Conservation (phyloP, 2,329 filamentous ascomycete species). For the Fusarium palustre region DNA sequence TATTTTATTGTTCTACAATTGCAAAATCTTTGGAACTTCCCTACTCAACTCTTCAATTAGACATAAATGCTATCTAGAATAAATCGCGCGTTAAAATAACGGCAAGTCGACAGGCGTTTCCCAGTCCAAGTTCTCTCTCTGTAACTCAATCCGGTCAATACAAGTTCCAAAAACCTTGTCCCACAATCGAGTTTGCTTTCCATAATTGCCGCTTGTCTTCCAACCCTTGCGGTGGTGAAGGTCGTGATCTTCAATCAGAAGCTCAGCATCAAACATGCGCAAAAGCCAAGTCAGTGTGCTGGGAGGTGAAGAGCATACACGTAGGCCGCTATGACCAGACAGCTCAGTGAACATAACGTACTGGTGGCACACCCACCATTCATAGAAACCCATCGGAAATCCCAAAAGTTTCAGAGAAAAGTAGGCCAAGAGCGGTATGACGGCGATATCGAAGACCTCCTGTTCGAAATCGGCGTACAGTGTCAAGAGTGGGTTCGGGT, state of each 20-base stretch:
- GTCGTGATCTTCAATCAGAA: neutral
- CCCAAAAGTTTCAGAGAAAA: neutral
- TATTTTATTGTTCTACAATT: neutral
- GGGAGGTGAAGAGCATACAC: neutral
- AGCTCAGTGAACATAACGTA: neutral
- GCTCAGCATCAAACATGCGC: neutral
- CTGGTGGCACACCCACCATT: neutral
- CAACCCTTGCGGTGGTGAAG: neutral
- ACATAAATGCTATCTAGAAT: neutral
- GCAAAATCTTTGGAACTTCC: neutral
- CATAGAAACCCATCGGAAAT: neutral
- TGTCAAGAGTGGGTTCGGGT: neutral
- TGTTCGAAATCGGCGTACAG: neutral
- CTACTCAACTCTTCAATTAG: neutral
- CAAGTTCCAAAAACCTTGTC: neutral
- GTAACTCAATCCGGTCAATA: neutral
- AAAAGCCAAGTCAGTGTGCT: neutral
- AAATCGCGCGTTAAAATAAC: neutral
- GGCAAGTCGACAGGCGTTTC: neutral
- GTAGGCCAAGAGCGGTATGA: neutral
- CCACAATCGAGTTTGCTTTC: neutral
- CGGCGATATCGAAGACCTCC: neutral
- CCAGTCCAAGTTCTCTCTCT: neutral
- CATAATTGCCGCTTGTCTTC: neutral
- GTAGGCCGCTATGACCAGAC: neutral